These are phyloP conservation scores for Aspergillus incahuasiensis DNA, from an alignment of 495 filamentous ascomycete species.

Conservation along the genomic window DNA sequence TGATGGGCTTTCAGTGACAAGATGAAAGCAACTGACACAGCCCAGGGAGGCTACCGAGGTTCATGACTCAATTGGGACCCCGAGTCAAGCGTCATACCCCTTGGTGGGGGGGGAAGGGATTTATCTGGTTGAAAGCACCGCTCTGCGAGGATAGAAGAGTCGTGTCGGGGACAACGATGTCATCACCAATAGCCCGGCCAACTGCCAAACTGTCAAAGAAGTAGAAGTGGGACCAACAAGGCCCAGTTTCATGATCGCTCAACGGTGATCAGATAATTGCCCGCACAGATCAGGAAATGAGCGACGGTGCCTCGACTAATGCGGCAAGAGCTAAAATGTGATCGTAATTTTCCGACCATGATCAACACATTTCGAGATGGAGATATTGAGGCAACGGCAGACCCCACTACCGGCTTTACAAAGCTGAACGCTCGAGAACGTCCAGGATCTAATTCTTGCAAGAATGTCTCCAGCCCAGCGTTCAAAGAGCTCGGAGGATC, in stretches of 20 bases:
- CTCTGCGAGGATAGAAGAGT: not conserved
- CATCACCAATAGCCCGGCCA: not conserved
- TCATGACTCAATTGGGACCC: not conserved
- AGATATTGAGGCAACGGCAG: not conserved
- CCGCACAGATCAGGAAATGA: slow-evolving; percentile 25
- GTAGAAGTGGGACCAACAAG: not conserved
- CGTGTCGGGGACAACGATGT: not conserved
- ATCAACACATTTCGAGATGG: slow-evolving; percentile 1
- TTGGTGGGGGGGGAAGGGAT: not conserved
- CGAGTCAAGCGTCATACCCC: not conserved
- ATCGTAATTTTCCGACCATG: slow-evolving; percentile 28
- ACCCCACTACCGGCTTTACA: not conserved
- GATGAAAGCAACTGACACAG: not conserved
- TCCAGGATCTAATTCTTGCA: not conserved
- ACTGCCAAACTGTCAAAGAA: not conserved
- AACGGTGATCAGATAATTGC: slow-evolving; percentile 31
- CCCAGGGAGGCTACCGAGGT: not conserved
- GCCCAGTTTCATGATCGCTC: slow-evolving; percentile 24
- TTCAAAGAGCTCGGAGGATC: not conserved
- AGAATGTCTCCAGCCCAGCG: slow-evolving; percentile 2
- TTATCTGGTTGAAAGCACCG: not conserved
- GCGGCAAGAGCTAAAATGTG: slow-evolving; percentile 32
- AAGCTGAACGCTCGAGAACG: not conserved
- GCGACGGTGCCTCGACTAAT: slow-evolving; percentile 24
- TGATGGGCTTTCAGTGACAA: not conserved